These are phyloP conservation scores for Talaromyces piceae DNA, from an alignment of 2,329 filamentous ascomycete species.

Conservation along the genomic window DNA sequence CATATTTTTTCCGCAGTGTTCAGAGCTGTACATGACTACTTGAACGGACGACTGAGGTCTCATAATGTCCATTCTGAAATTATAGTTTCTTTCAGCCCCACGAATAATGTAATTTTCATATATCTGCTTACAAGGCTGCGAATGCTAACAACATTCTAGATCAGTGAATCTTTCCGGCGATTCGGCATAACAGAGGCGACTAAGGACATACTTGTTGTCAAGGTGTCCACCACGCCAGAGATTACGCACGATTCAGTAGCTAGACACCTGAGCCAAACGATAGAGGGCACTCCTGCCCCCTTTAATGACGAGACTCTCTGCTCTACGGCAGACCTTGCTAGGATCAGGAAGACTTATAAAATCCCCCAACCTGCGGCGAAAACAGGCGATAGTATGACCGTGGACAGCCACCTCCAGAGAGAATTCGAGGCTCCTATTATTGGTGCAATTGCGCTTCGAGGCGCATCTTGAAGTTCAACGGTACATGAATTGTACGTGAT, in stretches of 20 bases:
- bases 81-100: conserved; percentile 70
- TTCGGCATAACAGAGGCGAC: conserved; percentile 73
- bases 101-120: conserved; percentile 62
- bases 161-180: conserved; percentile 81
- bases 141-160: conserved; percentile 38
- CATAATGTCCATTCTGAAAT: conserved; percentile 85
- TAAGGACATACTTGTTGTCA: conserved; percentile 68
- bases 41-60: conserved; percentile 60
- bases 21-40: conserved; percentile 62
- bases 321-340: conserved; percentile 55
- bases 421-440: conserved; percentile 61
- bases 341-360: conserved; percentile 81
- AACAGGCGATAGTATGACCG: conserved; percentile 12
- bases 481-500: background rate
- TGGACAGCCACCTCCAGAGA: conserved; percentile 18
- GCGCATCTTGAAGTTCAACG: conserved; percentile 34
- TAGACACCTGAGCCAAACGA: conserved; percentile 53
- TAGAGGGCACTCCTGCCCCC: conserved; percentile 54
- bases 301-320: conserved; percentile 60
- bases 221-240: conserved; percentile 54
- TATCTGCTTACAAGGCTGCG: background rate
- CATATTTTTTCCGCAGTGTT: conserved; percentile 72
- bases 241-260: conserved; percentile 43
- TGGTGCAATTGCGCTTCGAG: conserved; percentile 70
- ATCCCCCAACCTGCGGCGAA: conserved; percentile 54